These are phyloP conservation scores for Scenedesmus sp. DNA, from an alignment of 163 green algal genomes.

Conservation along the genomic window DNA sequence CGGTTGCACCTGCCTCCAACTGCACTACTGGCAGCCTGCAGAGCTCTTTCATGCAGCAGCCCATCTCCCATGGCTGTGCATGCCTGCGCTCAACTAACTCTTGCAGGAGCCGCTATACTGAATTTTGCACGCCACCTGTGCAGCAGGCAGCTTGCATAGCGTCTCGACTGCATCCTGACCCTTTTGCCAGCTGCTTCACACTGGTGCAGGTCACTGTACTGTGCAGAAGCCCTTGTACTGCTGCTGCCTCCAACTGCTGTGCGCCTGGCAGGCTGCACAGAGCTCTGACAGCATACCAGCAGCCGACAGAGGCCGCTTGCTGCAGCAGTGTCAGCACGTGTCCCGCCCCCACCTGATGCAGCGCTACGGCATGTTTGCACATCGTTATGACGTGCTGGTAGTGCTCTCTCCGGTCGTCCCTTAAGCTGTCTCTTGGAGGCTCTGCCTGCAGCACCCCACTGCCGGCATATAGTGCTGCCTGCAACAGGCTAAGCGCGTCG, in stretches of 20 bases:
- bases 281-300: not conserved
- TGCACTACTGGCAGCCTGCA: not conserved
- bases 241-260: not conserved
- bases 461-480: not conserved
- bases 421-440: not conserved
- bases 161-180: not conserved
- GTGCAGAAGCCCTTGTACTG: not conserved
- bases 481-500: not conserved
- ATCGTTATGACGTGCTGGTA: not conserved
- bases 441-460: not conserved
- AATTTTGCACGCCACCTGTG: not conserved
- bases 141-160: slow-evolving; percentile 1
- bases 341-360: not conserved
- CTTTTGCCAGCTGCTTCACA: not conserved
- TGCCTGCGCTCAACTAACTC: not conserved
- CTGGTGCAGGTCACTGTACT: not conserved
- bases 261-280: not conserved
- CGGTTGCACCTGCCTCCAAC: not conserved
- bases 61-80: not conserved
- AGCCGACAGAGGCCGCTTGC: not conserved
- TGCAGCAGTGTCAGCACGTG: not conserved
- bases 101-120: not conserved
- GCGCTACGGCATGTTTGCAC: not conserved
- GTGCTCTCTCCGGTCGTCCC: not conserved
- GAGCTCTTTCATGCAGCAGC: not conserved